Conservation (phyloP, 108 stramenopile species). For the Ochromonas danica region DNA sequence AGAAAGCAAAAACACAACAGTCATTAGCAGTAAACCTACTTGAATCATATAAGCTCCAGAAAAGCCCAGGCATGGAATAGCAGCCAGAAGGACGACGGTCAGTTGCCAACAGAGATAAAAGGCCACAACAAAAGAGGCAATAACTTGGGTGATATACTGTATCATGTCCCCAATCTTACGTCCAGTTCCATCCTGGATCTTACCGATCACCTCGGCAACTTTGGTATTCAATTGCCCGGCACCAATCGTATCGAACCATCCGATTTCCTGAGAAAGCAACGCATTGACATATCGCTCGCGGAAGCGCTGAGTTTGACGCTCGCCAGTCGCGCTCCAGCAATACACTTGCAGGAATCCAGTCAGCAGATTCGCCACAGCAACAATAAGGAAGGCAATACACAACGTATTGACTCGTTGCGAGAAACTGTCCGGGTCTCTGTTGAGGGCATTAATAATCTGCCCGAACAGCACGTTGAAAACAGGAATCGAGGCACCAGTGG, state of each 20-base stretch:
- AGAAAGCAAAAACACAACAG: neutral
- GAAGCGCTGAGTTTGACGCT: constrained; percentile 25
- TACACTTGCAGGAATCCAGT: constrained; percentile 16
- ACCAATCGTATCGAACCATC: constrained; percentile 54
- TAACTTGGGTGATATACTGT: constrained; percentile 42
- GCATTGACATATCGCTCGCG: constrained; percentile 30
- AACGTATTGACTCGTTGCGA: neutral
- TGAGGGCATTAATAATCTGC: neutral
- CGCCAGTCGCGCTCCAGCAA: constrained; percentile 10
- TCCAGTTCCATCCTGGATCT: constrained; percentile 55
- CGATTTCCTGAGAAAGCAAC: constrained; percentile 47
- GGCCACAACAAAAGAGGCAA: constrained; percentile 38
- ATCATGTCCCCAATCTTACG: constrained; percentile 48
- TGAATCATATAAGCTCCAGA: constrained; percentile 34
- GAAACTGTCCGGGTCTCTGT: constrained; percentile 3
- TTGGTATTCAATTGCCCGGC: constrained; percentile 52
- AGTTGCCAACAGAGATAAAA: constrained; percentile 46
- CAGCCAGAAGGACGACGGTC: constrained; percentile 47
- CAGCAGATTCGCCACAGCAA: constrained; percentile 6
- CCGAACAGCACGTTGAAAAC: constrained; percentile 33
- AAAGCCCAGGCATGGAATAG: constrained; percentile 45
- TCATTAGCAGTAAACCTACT: neutral
- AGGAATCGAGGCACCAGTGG: constrained; percentile 27
- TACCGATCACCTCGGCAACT: constrained; percentile 49
- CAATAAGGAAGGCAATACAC: neutral